Evolutionary conservation across 2,329 filamentous ascomycete genomes (phyloP).

Genomic region (Claviceps monticola): DNA sequence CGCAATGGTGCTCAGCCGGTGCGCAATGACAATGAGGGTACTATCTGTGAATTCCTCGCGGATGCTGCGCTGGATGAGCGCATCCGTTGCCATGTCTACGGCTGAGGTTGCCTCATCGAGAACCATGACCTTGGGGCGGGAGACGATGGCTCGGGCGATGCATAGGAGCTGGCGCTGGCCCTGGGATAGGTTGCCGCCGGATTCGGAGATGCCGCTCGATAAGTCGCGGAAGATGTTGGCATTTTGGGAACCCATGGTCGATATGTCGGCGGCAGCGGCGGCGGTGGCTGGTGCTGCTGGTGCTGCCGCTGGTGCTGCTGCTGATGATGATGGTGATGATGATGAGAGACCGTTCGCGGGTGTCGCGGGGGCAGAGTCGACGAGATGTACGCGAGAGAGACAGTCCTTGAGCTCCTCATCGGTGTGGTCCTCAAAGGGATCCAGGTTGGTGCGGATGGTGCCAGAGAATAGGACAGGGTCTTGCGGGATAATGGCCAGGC

Average conservation of each 20-base stretch:
- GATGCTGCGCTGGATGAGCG: constrained; percentile 59
- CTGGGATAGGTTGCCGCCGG: constrained; percentile 61
- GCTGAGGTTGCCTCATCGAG: constrained; percentile 69
- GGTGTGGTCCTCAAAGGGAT: constrained; percentile 58
- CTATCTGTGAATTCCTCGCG: constrained; percentile 55
- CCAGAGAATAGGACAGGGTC: constrained; percentile 74
- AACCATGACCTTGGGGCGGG: constrained; percentile 62
- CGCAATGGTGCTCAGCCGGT: constrained; percentile 61
- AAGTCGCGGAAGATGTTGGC: constrained; percentile 53
- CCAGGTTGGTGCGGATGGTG: constrained; percentile 61
- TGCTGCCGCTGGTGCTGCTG: no score
- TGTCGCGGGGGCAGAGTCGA: constrained; percentile 27
- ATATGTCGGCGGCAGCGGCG: constrained; percentile 13
- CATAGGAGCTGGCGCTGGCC: constrained; percentile 66
- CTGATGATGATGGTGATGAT: no score
- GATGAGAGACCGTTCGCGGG: constrained; percentile 25
- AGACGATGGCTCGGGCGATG: constrained; percentile 58
- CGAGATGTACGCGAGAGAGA: constrained; percentile 56
- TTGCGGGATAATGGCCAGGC: constrained; percentile 66
- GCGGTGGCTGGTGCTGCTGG: no score
- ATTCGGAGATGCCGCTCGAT: constrained; percentile 51
- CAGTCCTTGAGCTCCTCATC: constrained; percentile 58
- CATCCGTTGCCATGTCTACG: constrained; percentile 65
- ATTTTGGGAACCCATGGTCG: constrained; percentile 31
- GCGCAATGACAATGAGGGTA: constrained; percentile 62